phyloP scores from a whole-genome alignment of 176 grass and related monocot genomes.

The Rhynchospora tenuis region DNA sequence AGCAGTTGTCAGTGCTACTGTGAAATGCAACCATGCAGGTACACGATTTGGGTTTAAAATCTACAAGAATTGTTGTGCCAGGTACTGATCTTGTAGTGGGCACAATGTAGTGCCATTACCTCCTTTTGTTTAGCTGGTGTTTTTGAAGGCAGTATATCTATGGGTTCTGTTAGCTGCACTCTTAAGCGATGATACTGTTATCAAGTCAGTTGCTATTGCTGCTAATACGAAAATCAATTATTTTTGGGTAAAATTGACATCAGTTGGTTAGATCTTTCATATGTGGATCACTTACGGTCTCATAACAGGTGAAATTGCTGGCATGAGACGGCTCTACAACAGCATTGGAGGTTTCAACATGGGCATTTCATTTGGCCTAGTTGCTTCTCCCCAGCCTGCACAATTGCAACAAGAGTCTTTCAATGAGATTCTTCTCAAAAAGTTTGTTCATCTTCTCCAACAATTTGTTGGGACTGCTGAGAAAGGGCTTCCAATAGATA shows the following conservation, averaged over 20 bases:
- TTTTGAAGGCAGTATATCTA: not conserved
- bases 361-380: constrained; percentile 39
- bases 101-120: not conserved
- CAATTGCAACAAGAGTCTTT: constrained; percentile 65
- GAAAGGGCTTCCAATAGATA: constrained; percentile 80
- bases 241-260: not conserved
- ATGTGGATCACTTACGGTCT: not conserved
- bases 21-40: constrained; percentile 94
- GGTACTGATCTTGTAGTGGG: not conserved
- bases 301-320: constrained; percentile 64
- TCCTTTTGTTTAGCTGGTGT: not conserved
- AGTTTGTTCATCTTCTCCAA: constrained; percentile 84
- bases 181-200: not conserved
- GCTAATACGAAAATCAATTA: not conserved
- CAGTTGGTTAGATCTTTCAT: not conserved
- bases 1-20: constrained; percentile 93
- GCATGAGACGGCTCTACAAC: constrained; percentile 96
- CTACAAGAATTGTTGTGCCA: not conserved
- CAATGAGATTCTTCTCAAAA: constrained; percentile 86
- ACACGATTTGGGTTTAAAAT: not conserved
- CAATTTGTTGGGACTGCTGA: constrained; percentile 86
- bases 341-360: constrained; percentile 90
- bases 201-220: not conserved
- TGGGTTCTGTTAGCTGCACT: not conserved
- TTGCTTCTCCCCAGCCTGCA: constrained; percentile 36